Conservation (phyloP, 2,329 filamentous ascomycete species). For the Coniella lustricola region DNA sequence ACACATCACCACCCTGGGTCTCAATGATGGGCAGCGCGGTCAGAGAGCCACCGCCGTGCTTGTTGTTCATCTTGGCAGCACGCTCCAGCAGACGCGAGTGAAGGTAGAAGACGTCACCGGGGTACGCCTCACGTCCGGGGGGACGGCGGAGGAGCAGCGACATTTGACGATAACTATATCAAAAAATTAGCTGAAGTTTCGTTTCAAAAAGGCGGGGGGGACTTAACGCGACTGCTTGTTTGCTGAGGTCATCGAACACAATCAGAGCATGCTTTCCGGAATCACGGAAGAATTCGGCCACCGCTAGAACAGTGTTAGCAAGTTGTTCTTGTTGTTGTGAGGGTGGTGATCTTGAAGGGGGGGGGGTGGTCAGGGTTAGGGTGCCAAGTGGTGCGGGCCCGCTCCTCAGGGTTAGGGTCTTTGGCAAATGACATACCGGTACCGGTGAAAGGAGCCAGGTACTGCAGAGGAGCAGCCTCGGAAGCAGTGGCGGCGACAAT, state of each 20-base stretch:
- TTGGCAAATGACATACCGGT: conserved; percentile 11
- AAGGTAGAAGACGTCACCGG: conserved; percentile 98
- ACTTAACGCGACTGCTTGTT: conserved; percentile 60
- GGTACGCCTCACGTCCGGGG: conserved; percentile 98
- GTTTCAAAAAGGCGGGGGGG: no score
- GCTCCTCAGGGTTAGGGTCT: no score
- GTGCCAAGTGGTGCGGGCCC: no score
- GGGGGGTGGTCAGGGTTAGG: no score
- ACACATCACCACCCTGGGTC: conserved; percentile 99
- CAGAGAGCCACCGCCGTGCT: conserved; percentile 89
- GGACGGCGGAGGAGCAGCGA: conserved; percentile 95
- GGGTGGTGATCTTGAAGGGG: no score
- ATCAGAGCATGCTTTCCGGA: conserved; percentile 83
- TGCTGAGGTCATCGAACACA: conserved; percentile 91
- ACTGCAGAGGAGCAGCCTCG: conserved; percentile 91
- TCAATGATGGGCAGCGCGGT: conserved; percentile 97
- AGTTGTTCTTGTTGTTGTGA: neutral
- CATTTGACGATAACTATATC: no score
- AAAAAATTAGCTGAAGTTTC: no score
- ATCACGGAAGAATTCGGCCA: conserved; percentile 72
- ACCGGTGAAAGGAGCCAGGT: conserved; percentile 89
- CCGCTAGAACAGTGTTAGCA: neutral
- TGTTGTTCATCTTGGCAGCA: conserved; percentile 98
- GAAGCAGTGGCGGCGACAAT: conserved; percentile 94
- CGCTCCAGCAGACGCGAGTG: conserved; percentile 99